Conservation (phyloP, 2,329 filamentous ascomycete genomes). For the Hortaea sp. region DNA sequence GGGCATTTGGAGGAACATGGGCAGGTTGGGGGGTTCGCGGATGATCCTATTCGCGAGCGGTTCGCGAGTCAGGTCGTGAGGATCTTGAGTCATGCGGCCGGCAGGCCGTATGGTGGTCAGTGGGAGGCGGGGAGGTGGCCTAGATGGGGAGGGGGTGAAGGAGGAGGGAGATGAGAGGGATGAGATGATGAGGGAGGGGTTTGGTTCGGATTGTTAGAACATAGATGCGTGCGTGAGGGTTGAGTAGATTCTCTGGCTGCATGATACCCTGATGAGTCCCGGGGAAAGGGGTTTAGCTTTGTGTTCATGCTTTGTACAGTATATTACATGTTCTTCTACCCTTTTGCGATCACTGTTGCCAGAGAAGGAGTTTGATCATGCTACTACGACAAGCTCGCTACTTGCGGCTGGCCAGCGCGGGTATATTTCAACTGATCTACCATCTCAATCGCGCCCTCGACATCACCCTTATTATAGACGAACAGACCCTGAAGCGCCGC, state of each 20-base stretch:
- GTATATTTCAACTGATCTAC: conserved; percentile 18
- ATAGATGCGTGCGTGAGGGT: too few species aligned
- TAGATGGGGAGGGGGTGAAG: too few species aligned
- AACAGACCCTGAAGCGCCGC: conserved; percentile 91
- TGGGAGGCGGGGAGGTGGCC: neutral
- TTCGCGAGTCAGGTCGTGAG: conserved; percentile 13
- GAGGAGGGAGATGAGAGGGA: too few species aligned
- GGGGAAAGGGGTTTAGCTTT: too few species aligned
- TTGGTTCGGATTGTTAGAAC: too few species aligned
- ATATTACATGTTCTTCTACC: neutral
- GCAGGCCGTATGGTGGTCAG: neutral
- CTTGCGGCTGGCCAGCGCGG: neutral
- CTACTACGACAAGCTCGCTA: neutral
- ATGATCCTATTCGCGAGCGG: conserved; percentile 12
- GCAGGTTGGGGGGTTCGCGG: conserved; percentile 3
- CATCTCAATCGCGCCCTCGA: conserved; percentile 65
- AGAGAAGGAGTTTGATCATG: too few species aligned
- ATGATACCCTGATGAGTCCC: too few species aligned
- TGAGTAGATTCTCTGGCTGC: too few species aligned
- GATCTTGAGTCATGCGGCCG: conserved; percentile 8
- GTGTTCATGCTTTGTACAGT: neutral
- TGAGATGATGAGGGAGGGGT: too few species aligned
- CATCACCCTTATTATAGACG: conserved; percentile 85
- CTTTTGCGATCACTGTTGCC: too few species aligned
- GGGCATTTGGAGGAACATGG: conserved; percentile 1